phyloP scores from a whole-genome alignment of 345 rosid species.

The Eucalyptus cladocalyx region DNA sequence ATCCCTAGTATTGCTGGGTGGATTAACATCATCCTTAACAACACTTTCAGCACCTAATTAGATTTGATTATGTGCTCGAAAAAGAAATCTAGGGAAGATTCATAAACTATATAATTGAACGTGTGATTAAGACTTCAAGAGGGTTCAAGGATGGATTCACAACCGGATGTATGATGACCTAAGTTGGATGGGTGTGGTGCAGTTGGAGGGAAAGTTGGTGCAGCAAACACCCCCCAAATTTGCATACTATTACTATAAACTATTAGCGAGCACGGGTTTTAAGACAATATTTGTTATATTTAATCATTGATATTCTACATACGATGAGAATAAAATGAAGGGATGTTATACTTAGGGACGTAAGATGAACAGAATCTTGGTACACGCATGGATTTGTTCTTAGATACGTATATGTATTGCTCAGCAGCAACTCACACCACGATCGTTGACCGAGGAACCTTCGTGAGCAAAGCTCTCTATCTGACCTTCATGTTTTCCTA shows the following conservation, averaged over 20 bases:
- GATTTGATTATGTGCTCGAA: neutral
- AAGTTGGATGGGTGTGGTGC: neutral
- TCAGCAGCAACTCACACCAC: neutral
- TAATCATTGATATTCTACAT: neutral
- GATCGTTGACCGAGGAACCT: neutral
- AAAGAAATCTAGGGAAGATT: neutral
- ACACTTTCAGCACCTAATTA: neutral
- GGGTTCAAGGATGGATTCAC: neutral
- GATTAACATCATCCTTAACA: neutral
- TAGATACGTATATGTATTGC: neutral
- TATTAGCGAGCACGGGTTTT: neutral
- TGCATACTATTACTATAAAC: neutral
- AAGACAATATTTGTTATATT: conserved; percentile 5
- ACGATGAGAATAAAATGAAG: neutral
- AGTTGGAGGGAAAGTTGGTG: conserved; percentile 23
- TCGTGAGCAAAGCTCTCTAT: neutral
- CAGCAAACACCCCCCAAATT: conserved; percentile 20
- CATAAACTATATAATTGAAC: neutral
- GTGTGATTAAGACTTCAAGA: neutral
- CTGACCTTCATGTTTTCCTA: neutral
- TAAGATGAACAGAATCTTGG: neutral
- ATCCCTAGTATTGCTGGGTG: neutral
- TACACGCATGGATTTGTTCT: neutral
- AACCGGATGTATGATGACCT: neutral
- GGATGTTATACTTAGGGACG: neutral